Evolutionary conservation across 2,329 filamentous ascomycete genomes (phyloP).

Genomic region (Sclerotinia glacialis): DNA sequence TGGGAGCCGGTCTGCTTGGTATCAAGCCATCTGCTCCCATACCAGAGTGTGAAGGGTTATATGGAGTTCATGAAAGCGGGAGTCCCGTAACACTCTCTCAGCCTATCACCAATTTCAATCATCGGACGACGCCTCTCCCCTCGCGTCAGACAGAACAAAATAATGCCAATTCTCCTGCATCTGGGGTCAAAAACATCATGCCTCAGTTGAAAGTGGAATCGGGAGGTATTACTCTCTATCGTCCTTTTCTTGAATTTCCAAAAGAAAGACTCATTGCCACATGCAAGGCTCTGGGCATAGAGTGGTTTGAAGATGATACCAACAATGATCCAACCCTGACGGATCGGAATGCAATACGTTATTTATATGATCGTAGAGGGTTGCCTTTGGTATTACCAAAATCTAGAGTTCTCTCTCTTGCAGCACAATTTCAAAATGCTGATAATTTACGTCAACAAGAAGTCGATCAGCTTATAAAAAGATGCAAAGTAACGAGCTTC

Average conservation of each 20-base stretch:
- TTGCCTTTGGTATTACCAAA: slow-evolving; percentile 71
- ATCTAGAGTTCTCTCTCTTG: slow-evolving; percentile 59
- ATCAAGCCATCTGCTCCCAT: slow-evolving; percentile 66
- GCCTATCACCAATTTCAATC: not conserved
- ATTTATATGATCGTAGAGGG: slow-evolving; percentile 55
- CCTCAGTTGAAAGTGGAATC: slow-evolving; percentile 45
- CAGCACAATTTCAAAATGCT: slow-evolving; percentile 49
- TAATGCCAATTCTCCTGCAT: not conserved
- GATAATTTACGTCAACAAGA: slow-evolving; percentile 47
- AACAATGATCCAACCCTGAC: slow-evolving; percentile 78
- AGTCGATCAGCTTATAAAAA: slow-evolving; percentile 54
- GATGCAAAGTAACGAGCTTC: slow-evolving; percentile 42
- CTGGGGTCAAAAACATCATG: not conserved
- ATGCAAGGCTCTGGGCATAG: slow-evolving; percentile 63
- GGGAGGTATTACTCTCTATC: slow-evolving; percentile 64
- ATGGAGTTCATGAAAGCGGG: slow-evolving; percentile 68
- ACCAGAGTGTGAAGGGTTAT: slow-evolving; percentile 78
- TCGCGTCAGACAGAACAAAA: not conserved
- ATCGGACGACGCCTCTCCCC: no score
- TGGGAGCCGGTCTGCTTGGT: slow-evolving; percentile 67
- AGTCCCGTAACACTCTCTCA: slow-evolving; percentile 13
- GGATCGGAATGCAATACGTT: slow-evolving; percentile 73
- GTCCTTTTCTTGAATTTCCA: slow-evolving; percentile 67
- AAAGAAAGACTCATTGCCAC: slow-evolving; percentile 74
- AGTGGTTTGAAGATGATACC: slow-evolving; percentile 82